These are phyloP conservation scores for Neoboletus brunneissimus DNA, from an alignment of 768 basidiomycete genomes.

Conservation along the genomic window DNA sequence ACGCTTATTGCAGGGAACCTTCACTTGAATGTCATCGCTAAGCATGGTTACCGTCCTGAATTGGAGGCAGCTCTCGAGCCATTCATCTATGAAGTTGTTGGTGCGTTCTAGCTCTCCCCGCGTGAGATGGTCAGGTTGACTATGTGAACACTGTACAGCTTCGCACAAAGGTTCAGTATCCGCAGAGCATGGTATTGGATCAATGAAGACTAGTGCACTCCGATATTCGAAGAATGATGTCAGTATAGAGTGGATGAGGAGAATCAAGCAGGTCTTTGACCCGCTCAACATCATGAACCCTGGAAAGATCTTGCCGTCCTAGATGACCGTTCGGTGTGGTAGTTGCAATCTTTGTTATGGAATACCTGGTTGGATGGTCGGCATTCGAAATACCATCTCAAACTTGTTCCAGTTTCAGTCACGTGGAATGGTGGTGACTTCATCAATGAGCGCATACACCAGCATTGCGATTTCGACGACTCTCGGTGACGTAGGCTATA, in stretches of 20 bases:
- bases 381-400: not conserved
- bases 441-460: constrained; percentile 6
- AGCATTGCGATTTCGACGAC: not conserved
- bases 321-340: not conserved
- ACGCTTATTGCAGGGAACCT: constrained; percentile 64
- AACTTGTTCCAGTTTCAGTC: not conserved
- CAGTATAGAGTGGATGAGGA: constrained; percentile 87
- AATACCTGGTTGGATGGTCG: not conserved
- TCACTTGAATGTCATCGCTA: constrained; percentile 88
- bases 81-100: constrained; percentile 89
- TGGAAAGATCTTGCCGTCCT: constrained; percentile 61
- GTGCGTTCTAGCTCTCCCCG: constrained; percentile 38
- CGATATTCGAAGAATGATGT: constrained; percentile 79
- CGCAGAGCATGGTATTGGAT: constrained; percentile 96
- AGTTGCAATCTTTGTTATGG: not conserved
- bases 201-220: constrained; percentile 89
- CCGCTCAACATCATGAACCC: constrained; percentile 92
- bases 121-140: not conserved
- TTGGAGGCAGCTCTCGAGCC: constrained; percentile 89
- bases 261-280: constrained; percentile 86
- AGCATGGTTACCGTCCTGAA: constrained; percentile 70
- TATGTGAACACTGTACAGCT: constrained; percentile 39
- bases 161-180: constrained; percentile 88
- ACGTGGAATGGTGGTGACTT: constrained; percentile 1
- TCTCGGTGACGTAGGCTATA: constrained; percentile 12